Evolutionary conservation across 2,329 filamentous ascomycete species (phyloP), one percentile per base, ranked within the genome.

Genomic region (Niveomyces coronatus): DNA sequence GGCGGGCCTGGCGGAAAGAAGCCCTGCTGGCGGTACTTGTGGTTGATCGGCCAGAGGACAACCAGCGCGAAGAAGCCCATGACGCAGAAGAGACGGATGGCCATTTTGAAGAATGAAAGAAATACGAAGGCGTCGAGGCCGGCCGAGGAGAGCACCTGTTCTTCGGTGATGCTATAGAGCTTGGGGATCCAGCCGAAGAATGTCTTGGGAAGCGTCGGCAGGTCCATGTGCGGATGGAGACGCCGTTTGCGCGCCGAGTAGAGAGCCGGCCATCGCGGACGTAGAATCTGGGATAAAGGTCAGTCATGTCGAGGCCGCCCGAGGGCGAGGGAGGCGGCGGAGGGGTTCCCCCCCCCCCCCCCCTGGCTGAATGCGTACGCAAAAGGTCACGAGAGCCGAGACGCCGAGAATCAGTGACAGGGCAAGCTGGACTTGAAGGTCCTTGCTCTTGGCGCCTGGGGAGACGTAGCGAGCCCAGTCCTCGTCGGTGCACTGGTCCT

Each of bases 61-160:
- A 74, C 68, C 24, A 83, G 67, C 19, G 88, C 82, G 52, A 96
- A 86, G 58, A 94, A 76, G 40, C 91, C 74, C 50, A 93, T 82
- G 36, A 83, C 65, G 13, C 74, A 65, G 35, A 96, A 79, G 49
- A 95, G 82, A 45, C 82, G 85, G 47, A 87, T 84, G 10, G 89
- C 82, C 77, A 96, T 91, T 57, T 88, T 93, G 70, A 95, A 96
- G 62, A 98, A 98, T 13, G 82, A 76, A 11, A 98, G 70, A 55
- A 98, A 95, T 47, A 95, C 91, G 62, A 85, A 98, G 35, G 91
- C 91, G 64, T 98, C 91, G 35, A 98, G 72, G 0, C 91, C 91
- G 14, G 89, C 89, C 15, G 87, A 89, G 13, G 83, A 79, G 37
- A 98, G 69, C 4, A 98, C 78, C 59, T 96, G 83, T 53, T 94